Percentiles rank a stretch among this genome's conserved stretches.
Evolutionary conservation across 2,329 filamentous ascomycete genomes (phyloP).

Genomic region (Lithohypha guttulata): DNA sequence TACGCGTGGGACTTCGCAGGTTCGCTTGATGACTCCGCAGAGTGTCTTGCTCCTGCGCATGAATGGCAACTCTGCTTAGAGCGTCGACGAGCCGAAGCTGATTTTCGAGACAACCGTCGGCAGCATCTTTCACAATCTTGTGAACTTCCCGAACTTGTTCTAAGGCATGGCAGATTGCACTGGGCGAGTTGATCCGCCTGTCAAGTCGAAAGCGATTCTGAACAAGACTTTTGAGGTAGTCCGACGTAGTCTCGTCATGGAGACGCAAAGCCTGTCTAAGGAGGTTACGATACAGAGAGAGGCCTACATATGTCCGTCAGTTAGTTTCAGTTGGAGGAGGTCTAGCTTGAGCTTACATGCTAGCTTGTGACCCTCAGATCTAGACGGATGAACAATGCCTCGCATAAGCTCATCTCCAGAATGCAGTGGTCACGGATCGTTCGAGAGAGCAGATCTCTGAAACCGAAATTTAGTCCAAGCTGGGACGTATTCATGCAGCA

Average conservation of each 20-base stretch:
- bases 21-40: background rate
- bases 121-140: background rate
- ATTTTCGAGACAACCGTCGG: background rate
- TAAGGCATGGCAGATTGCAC: conserved; percentile 2
- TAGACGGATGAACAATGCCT: conserved; percentile 25
- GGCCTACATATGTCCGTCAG: conserved; percentile 26
- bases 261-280: conserved; percentile 32
- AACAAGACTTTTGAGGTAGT: background rate
- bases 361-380: conserved; percentile 33
- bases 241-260: conserved; percentile 8
- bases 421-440: background rate
- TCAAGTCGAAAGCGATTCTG: conserved; percentile 4
- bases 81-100: background rate
- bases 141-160: background rate
- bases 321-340: background rate
- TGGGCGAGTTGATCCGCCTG: background rate
- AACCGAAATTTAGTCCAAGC: too few species aligned
- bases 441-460: too few species aligned
- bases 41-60: background rate
- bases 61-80: background rate
- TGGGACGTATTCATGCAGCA: too few species aligned
- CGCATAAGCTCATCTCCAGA: conserved; percentile 27
- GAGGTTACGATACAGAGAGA: conserved; percentile 36
- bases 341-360: conserved; percentile 28
- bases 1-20: background rate